Conservation (phyloP, 2,329 filamentous ascomycete genomes). For the Trichoderma atroviride region DNA sequence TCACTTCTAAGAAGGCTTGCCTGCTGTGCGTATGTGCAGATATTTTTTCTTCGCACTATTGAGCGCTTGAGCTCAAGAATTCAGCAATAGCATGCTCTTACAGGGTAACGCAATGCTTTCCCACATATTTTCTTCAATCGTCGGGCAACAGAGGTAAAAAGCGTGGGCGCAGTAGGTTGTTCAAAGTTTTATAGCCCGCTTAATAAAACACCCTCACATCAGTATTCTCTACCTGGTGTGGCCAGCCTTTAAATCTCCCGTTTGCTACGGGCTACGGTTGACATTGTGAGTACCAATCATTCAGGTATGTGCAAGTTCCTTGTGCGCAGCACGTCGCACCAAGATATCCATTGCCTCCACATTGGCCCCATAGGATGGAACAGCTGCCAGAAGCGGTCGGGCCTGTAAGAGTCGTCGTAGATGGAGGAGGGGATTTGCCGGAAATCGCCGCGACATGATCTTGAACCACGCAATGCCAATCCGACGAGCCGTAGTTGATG, state of each 20-base stretch:
- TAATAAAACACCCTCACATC: too few relatives aligned
- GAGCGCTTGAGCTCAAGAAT: background rate
- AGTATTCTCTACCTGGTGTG: too few relatives aligned
- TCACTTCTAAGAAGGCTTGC: background rate
- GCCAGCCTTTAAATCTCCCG: too few relatives aligned
- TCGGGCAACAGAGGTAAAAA: too few relatives aligned
- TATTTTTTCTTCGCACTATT: background rate
- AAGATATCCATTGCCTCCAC: background rate
- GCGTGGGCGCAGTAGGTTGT: too few relatives aligned
- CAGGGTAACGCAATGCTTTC: background rate
- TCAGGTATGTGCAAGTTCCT: background rate
- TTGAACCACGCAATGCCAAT: conserved; percentile 49
- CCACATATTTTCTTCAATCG: too few relatives aligned
- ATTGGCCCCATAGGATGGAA: conserved; percentile 6
- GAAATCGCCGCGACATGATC: conserved; percentile 41
- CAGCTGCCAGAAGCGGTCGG: background rate
- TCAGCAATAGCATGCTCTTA: background rate
- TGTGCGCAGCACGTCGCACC: background rate
- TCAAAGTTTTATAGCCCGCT: too few relatives aligned
- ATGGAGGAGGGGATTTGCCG: background rate
- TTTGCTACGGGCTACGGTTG: background rate
- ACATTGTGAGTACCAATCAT: background rate
- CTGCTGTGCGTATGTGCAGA: background rate
- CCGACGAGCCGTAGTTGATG: conserved; percentile 46
- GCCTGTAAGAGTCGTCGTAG: background rate